Conservation (phyloP, 176 grass and related monocot species). For the Typha latifolia region DNA sequence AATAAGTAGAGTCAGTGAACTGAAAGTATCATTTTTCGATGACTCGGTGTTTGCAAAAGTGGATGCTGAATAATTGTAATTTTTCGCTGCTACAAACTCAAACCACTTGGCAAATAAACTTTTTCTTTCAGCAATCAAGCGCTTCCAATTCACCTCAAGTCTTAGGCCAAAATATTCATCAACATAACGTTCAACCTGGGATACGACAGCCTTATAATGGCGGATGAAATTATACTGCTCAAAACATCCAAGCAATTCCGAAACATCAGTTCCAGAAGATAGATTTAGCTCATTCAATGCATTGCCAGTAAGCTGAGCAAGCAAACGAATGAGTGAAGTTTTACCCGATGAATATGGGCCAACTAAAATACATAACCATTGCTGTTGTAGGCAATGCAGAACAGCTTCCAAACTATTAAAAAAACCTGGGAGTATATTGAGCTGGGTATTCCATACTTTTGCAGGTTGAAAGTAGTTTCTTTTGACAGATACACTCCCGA, state of each 20-base stretch:
- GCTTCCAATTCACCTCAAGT: constrained; percentile 41
- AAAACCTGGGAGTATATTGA: constrained; percentile 62
- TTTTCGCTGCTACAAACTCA: constrained; percentile 56
- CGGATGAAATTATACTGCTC: constrained; percentile 90
- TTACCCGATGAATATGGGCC: constrained; percentile 83
- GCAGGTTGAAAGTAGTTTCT: constrained; percentile 54
- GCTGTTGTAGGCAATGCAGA: constrained; percentile 65
- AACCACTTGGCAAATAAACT: constrained; percentile 84
- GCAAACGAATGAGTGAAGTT: constrained; percentile 79
- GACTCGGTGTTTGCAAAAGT: constrained; percentile 36
- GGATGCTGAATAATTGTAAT: constrained; percentile 18
- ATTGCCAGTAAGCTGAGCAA: constrained; percentile 87
- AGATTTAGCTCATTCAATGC: constrained; percentile 73
- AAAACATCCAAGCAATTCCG: constrained; percentile 91
- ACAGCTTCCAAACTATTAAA: constrained; percentile 65
- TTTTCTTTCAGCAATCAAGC: constrained; percentile 42
- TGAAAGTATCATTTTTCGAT: constrained; percentile 29
- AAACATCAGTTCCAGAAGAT: constrained; percentile 86
- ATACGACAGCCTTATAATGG: constrained; percentile 57
- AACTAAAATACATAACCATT: constrained; percentile 88
- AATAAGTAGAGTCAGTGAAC: constrained; percentile 36
- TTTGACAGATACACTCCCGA: constrained; percentile 59
- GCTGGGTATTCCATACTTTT: constrained; percentile 45
- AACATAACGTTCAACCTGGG: constrained; percentile 60
- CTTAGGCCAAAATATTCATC: constrained; percentile 68